Base-by-base conservation (phyloP, 2,329 filamentous ascomycete genomes). In the Monosporascus sp. region DNA sequence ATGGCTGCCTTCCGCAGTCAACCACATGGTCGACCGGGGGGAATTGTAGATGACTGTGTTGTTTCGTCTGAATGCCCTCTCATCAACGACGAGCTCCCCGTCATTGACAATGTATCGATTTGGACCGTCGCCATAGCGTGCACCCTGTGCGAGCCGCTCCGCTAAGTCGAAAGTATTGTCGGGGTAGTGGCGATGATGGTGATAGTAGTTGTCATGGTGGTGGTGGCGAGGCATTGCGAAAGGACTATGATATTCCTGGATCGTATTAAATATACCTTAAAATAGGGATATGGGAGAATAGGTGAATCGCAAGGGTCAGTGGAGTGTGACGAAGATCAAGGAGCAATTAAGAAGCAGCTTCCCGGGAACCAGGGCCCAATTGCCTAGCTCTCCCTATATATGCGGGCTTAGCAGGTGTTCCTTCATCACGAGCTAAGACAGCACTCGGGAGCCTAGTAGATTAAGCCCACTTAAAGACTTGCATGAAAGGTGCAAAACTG, bases 31-130 rank as follows among this genome's bases (percentile, higher is more conserved):
- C 17, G 65, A 61, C 1, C 58, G 60, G 1, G 58, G 60, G 1
- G 61, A 49, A 49, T 68, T 68, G 55, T 65, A 64, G 49, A 67
- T 65, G 53, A 67, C 37, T 7, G 64, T 60, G 40, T 63, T 61
- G 50, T 49, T 57, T 37, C 59, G 49, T 40, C 47, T 52, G 3
- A 64, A 51, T 15, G 58, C 43, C 24, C 53, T 55, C 31, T 63
- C 58, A 46, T 65, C 55, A 31, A 67, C 37, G 15, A 60, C 24
- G 22, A 67, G 57, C 7, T 52, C 55, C 4, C 65, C 65, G 8
- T 65, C 58, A 54, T 68, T 67, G 49, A 67, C 56, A 20, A 67
- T 64, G 52, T 58, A 63, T 9, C 53, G 55, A 3, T 59, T 61
- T 5, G 62, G 55, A 2, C 60, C 54, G 18, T 54, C 46, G 48